Conservation (phyloP, 345 rosid genomes). For the Melastoma malabathricum region DNA sequence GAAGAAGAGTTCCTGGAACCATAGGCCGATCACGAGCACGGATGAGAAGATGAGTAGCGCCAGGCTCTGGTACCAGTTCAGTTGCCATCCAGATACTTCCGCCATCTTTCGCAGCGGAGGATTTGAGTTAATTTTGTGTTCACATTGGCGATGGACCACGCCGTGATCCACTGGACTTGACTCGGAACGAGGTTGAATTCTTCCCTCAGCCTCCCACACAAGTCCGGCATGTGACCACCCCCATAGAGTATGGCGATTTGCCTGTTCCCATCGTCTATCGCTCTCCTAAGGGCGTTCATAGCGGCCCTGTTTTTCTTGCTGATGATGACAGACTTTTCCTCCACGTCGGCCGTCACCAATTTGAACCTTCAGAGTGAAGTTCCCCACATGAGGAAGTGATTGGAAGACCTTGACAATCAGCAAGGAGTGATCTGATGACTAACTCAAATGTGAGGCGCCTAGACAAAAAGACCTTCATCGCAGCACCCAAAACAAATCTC, state of each 20-base stretch:
- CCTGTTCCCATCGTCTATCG: constrained; percentile 55
- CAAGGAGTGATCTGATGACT: constrained; percentile 13
- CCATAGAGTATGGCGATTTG: constrained; percentile 75
- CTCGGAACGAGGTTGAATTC: constrained; percentile 65
- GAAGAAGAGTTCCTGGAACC: constrained; percentile 76
- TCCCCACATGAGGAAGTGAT: too few relatives aligned
- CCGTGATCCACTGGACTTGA: constrained; percentile 66
- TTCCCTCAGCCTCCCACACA: constrained; percentile 65
- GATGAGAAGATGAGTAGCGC: constrained; percentile 66
- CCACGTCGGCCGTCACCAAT: constrained; percentile 58
- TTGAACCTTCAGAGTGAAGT: constrained; percentile 41
- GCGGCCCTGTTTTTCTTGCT: constrained; percentile 90
- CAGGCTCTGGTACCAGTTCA: constrained; percentile 77
- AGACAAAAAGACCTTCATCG: constrained; percentile 86
- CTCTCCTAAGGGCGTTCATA: constrained; percentile 45
- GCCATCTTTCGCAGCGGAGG: constrained; percentile 67
- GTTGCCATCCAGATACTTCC: constrained; percentile 62
- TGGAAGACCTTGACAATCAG: too few relatives aligned
- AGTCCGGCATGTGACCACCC: constrained; percentile 97
- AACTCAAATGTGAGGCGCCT: constrained; percentile 82
- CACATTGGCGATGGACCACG: constrained; percentile 74
- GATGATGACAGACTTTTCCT: constrained; percentile 69
- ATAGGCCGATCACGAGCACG: constrained; percentile 72
- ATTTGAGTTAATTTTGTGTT: constrained; percentile 29
- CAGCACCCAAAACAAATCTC: constrained; percentile 70